Evolutionary conservation across 73 alveolate genomes (phyloP).

Genomic region (Loxodes magnus): DNA sequence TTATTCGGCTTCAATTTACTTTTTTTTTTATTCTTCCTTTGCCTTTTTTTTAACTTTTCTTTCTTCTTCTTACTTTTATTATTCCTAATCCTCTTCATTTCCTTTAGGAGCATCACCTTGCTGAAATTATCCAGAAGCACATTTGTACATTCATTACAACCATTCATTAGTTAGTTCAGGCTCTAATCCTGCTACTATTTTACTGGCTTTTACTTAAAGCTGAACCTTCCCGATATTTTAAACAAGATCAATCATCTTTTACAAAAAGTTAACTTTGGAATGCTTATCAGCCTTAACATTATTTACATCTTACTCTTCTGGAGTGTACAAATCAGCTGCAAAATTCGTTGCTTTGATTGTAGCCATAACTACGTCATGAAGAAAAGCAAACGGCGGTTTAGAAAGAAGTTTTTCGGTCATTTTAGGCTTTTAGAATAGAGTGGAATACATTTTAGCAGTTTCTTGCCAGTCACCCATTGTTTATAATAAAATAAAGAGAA

Average conservation of each 20-base stretch:
- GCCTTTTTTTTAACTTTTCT: not conserved
- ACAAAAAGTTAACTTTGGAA: conserved; percentile 38
- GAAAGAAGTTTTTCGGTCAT: conserved; percentile 69
- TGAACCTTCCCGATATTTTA: conserved; percentile 43
- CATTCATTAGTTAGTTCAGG: conserved; percentile 78
- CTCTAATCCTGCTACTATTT: conserved; percentile 88
- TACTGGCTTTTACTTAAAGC: conserved; percentile 63
- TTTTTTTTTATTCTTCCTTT: not conserved
- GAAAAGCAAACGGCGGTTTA: conserved; percentile 81
- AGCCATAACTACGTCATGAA: conserved; percentile 62
- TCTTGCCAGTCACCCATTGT: too few relatives aligned
- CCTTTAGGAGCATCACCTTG: conserved; percentile 16
- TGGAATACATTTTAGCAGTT: conserved; percentile 74
- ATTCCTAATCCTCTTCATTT: not conserved
- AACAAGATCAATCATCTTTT: conserved; percentile 48
- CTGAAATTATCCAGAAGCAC: conserved; percentile 32
- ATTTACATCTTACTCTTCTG: conserved; percentile 66
- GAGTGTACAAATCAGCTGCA: conserved; percentile 66
- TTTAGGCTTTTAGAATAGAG: conserved; percentile 79
- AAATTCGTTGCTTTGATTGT: conserved; percentile 81
- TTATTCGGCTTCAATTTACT: too few relatives aligned
- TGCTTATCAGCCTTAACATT: conserved; percentile 52
- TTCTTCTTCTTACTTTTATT: not conserved
- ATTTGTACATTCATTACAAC: conserved; percentile 48
- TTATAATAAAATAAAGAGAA: too few relatives aligned